Evolutionary conservation across 2,329 filamentous ascomycete species (phyloP), one percentile per base, ranked within the genome.

Genomic region (Neophaeococcomyces aloes): DNA sequence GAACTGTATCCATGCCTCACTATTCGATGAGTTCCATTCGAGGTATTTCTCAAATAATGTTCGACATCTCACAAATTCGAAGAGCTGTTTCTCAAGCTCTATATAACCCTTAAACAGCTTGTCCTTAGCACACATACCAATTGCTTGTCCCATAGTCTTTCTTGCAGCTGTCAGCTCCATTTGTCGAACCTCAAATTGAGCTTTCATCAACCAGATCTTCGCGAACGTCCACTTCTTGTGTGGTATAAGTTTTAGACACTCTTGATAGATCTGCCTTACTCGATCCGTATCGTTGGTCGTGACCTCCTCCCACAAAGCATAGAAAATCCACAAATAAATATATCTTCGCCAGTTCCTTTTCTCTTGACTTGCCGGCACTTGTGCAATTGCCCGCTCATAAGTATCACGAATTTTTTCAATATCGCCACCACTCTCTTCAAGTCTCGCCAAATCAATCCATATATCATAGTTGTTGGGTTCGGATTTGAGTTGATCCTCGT

Each of bases 141-240:
- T 85, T 1, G 88, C 85, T 47, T 83, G 81, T 0, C 91, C 91
- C 6, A 98, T 72, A 0, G 87, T 84, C 66, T 95, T 98, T 29
- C 91, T 77, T 17, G 91, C 88, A 3, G 79, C 69, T 18, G 79
- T 74, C 4, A 96, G 72, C 54, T 94, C 76, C 60, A 82, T 78
- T 57, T 95, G 88, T 10, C 91, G 83, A 29, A 96, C 74, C 59
- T 96, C 88, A 53, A 96, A 95, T 48, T 94, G 84, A 1, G 89
- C 87, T 57, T 89, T 93, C 65, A 93, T 72, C 34, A 96, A 70
- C 91, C 91, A 98, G 38, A 96, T 71, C 63, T 98, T 98, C 60
- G 87, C 86, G 61, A 96, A 98, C 0, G 91, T 96, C 65, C 96
- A 98, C 58, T 86, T 86, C 61, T 93, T 93, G 69, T 98, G 91